These are phyloP conservation scores for Arthroderma uncinatum DNA, from an alignment of 2,329 filamentous ascomycete species.

Conservation along the genomic window DNA sequence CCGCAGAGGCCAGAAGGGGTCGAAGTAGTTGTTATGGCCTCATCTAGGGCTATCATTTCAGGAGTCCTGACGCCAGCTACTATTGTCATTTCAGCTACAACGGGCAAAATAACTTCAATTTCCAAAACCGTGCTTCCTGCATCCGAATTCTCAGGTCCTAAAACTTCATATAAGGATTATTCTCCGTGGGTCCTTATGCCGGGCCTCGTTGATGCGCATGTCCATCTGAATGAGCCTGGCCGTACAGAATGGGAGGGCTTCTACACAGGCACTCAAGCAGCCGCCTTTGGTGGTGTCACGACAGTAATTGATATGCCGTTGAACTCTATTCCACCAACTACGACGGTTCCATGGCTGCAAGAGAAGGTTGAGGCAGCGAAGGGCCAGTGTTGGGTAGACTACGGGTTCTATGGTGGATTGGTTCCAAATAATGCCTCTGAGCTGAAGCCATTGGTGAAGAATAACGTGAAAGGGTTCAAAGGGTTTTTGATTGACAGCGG, in stretches of 20 bases:
- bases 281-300: conserved; percentile 89
- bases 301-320: conserved; percentile 96
- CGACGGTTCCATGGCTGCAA: conserved; percentile 67
- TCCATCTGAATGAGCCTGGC: conserved; percentile 94
- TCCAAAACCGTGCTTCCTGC: conserved; percentile 61
- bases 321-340: conserved; percentile 93
- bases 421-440: conserved; percentile 79
- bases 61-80: conserved; percentile 70
- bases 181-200: conserved; percentile 76
- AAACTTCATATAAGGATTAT: conserved; percentile 63
- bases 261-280: conserved; percentile 83
- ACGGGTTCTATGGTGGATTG: conserved; percentile 95
- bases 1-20: neutral
- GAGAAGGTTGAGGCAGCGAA: conserved; percentile 76
- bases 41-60: conserved; percentile 69
- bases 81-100: conserved; percentile 61
- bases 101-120: conserved; percentile 75
- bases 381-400: conserved; percentile 93
- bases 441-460: conserved; percentile 66
- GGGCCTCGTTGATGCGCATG: conserved; percentile 89
- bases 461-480: conserved; percentile 90
- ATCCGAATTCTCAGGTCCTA: conserved; percentile 58
- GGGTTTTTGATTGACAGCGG: conserved; percentile 95
- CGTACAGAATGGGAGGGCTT: conserved; percentile 98
- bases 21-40: conserved; percentile 56